A percentile compares a stretch with the other conserved stretches of the same genome.
These are phyloP conservation scores for Phaeophleospora eucalypticola DNA, from an alignment of 2,329 filamentous ascomycete genomes.

Conservation along the genomic window DNA sequence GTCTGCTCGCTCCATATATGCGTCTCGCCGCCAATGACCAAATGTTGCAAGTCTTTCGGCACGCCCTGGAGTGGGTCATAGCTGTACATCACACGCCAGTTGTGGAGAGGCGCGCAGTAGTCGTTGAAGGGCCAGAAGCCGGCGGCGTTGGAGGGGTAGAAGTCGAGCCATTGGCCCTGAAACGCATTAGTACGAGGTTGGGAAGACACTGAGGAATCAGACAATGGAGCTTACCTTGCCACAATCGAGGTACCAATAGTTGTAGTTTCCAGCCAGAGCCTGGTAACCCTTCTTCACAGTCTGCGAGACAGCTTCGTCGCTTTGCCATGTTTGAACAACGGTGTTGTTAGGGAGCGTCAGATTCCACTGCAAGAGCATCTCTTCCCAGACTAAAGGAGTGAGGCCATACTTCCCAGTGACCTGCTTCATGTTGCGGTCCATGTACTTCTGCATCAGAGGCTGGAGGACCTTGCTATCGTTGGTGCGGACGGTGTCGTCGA, in stretches of 20 bases:
- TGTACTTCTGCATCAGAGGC: constrained; percentile 73
- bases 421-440: constrained; percentile 65
- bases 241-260: constrained; percentile 74
- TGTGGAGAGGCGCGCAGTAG: constrained; percentile 77
- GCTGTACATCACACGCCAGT: constrained; percentile 75
- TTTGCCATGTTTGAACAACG: constrained; percentile 75
- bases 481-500: constrained; percentile 68
- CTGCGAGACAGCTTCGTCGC: constrained; percentile 56
- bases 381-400: constrained; percentile 80
- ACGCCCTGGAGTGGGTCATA: constrained; percentile 70
- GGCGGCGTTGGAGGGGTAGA: constrained; percentile 51
- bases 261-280: constrained; percentile 70
- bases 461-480: constrained; percentile 62
- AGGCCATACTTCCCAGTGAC: constrained; percentile 59
- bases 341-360: constrained; percentile 66
- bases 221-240: no score
- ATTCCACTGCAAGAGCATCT: constrained; percentile 77
- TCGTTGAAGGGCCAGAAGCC: constrained; percentile 67
- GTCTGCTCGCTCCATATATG: constrained; percentile 77
- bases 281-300: constrained; percentile 63
- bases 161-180: constrained; percentile 78
- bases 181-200: no score
- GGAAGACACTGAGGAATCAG: no score
- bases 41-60: constrained; percentile 55
- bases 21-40: constrained; percentile 76